Conservation (phyloP, 306 rosid genomes). For the Hippophae rhamnoides region DNA sequence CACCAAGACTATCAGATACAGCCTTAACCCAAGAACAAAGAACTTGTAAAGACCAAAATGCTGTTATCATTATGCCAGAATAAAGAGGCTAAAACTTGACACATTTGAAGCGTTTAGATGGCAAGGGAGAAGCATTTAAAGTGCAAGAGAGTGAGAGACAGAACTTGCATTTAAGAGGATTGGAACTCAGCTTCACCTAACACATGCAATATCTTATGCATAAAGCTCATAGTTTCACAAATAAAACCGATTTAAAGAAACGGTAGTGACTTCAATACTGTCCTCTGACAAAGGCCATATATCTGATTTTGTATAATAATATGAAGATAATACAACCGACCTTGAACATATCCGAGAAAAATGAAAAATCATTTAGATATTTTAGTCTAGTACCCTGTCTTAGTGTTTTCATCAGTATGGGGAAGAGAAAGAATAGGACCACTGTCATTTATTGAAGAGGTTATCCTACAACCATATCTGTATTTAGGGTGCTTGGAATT, state of each 20-base stretch:
- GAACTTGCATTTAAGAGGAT: slow-evolving; percentile 17
- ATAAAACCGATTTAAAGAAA: neutral
- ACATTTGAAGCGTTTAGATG: slow-evolving; percentile 1
- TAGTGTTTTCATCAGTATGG: no score
- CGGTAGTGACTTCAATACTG: neutral
- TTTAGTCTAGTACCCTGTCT: no score
- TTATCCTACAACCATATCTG: neutral
- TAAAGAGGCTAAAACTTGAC: slow-evolving; percentile 9
- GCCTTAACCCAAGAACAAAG: slow-evolving; percentile 9
- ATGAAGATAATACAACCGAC: no score
- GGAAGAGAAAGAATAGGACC: no score
- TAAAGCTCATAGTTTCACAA: neutral
- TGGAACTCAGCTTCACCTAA: slow-evolving; percentile 13
- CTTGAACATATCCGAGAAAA: no score
- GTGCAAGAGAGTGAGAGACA: slow-evolving; percentile 7
- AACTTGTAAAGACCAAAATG: slow-evolving; percentile 7
- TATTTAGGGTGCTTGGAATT: neutral
- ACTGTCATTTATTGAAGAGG: neutral
- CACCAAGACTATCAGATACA: neutral
- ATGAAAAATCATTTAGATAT: no score
- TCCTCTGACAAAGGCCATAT: neutral
- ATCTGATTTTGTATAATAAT: no score
- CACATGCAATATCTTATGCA: slow-evolving; percentile 6
- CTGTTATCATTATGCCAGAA: slow-evolving; percentile 7
- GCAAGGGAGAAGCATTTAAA: slow-evolving; percentile 1